Evolutionary conservation across 1,284 basidiomycete genomes (phyloP), one percentile per base, ranked within the genome.

Genomic region (Porogramme epimiltina): DNA sequence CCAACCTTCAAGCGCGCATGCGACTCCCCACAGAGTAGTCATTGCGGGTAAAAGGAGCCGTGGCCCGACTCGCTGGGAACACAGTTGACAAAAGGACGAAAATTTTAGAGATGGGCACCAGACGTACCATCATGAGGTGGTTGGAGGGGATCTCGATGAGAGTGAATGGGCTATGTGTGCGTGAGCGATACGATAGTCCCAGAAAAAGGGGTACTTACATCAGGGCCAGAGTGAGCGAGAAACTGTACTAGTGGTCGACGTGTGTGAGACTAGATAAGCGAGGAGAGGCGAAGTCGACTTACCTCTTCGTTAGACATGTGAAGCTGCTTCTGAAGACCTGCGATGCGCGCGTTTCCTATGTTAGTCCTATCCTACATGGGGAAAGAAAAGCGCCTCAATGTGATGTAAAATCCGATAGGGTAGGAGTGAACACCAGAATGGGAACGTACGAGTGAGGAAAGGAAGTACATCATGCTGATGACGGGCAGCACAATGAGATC

Each of bases 131-230:
- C 18, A 39, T 19, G n/a, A 41, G 34, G 13, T 16, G 8, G 33
- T 84, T 86, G 15, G 77, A 80, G 2, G 85, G 85, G 16, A 87
- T 64, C 56, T 87, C 84, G 25, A 77, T 76, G 16, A 70, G 63
- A 40, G 84, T 80, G 56, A 85, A 87, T 1, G 84, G 82, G 15
- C 81, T 79, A 40, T n/a, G 31, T 23, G 39, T 26, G 18, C 28
- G 28, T 31, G 28, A 31, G 16, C 44, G 18, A 6, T 11, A 6
- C 13, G 16, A 11, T 39, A 20, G 16, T 8, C 8, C 13, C 28
- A 8, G 28, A 13, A 13, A 8, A 8, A 31, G 6, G 28, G 13
- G 8, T n/a, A 13, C 28, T 31, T 13, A 78, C 76, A 78, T 69
- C 56, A 77, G 81, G 13, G 78, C 80, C 23, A 81, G 68, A 2